Percentiles rank a stretch among this genome's conserved stretches.
These are phyloP conservation scores for Lactuca sativa DNA, from an alignment of 129 eudicot genomes.

Conservation along the genomic window DNA sequence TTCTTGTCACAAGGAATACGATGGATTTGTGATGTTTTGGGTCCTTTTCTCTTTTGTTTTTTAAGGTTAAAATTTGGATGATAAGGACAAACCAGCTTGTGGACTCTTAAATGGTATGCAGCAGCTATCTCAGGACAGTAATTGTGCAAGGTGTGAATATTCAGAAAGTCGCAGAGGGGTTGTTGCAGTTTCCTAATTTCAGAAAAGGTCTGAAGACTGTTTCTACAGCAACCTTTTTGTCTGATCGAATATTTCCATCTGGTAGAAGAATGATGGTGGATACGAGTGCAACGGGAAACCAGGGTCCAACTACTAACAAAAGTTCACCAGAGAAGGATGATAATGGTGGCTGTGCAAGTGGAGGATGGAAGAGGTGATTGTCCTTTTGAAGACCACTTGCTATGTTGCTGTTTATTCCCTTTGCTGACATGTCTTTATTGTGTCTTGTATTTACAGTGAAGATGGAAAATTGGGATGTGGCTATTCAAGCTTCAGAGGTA, in stretches of 20 bases:
- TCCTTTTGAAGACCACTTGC: not conserved
- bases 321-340: slow-evolving; percentile 55
- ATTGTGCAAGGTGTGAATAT: slow-evolving; percentile 50
- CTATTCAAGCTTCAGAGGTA: slow-evolving; percentile 89
- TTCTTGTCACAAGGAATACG: slow-evolving; percentile 2
- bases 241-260: slow-evolving; percentile 28
- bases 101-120: slow-evolving; percentile 37
- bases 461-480: slow-evolving; percentile 86
- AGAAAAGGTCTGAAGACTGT: slow-evolving; percentile 35
- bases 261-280: slow-evolving; percentile 66
- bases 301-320: slow-evolving; percentile 30
- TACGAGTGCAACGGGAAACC: slow-evolving; percentile 38
- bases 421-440: not conserved
- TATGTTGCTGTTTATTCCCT: not conserved
- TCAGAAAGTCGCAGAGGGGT: slow-evolving; percentile 34
- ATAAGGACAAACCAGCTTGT: slow-evolving; percentile 25
- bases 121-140: slow-evolving; percentile 54
- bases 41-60: slow-evolving; percentile 9
- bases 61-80: slow-evolving; percentile 18
- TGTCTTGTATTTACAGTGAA: slow-evolving; percentile 53
- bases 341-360: slow-evolving; percentile 64
- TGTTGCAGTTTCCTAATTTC: slow-evolving; percentile 28
- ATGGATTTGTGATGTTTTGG: slow-evolving; percentile 14
- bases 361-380: slow-evolving; percentile 87
- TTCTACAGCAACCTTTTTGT: slow-evolving; percentile 8